Evolutionary conservation across 805 yeast species (phyloP).

Genomic region (Komagataella phaffii): DNA sequence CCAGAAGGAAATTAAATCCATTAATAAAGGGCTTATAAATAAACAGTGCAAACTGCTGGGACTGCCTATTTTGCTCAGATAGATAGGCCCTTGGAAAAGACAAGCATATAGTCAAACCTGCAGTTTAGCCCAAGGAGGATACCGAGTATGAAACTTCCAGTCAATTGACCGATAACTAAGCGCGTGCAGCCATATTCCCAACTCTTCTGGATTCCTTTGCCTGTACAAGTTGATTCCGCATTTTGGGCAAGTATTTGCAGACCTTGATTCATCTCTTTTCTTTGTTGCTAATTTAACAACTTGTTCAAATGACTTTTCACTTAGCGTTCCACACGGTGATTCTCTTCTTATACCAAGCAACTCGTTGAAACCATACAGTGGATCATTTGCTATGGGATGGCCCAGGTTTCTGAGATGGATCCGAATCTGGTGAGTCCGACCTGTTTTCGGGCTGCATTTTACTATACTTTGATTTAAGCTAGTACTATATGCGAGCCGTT

Average conservation of each 20-base stretch:
- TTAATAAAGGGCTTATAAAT: conserved; percentile 1
- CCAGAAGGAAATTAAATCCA: conserved; percentile 3
- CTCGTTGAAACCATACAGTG: conserved; percentile 11
- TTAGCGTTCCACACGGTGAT: neutral
- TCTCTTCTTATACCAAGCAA: neutral
- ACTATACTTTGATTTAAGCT: conserved; percentile 26
- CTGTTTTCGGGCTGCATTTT: conserved; percentile 34
- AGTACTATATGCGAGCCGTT: conserved; percentile 16
- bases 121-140: conserved; percentile 34
- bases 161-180: conserved; percentile 19
- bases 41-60: neutral
- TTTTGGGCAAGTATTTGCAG: conserved; percentile 14
- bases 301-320: neutral
- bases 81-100: neutral
- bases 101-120: too few species aligned
- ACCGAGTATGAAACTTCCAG: conserved; percentile 25
- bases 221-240: conserved; percentile 21
- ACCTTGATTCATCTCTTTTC: neutral
- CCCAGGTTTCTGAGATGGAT: conserved; percentile 37
- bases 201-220: conserved; percentile 15
- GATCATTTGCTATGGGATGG: conserved; percentile 21
- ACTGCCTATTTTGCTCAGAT: conserved; percentile 17
- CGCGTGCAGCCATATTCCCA: conserved; percentile 36
- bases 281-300: neutral
- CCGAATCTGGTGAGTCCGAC: conserved; percentile 44